Conservation (phyloP, 2,329 filamentous ascomycete species). For the Sclerotinia nivalis region DNA sequence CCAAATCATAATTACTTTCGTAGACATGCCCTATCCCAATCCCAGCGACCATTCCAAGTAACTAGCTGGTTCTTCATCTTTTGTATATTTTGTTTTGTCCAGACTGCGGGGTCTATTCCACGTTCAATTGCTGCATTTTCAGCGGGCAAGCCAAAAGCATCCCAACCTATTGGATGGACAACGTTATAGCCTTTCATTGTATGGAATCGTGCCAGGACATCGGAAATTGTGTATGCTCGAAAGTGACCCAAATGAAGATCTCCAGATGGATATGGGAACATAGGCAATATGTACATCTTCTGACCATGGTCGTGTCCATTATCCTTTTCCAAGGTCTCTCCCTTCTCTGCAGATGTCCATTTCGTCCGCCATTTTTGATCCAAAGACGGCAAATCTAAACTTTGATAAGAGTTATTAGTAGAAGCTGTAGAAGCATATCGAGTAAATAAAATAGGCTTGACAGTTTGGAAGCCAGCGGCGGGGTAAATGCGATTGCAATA, state of each 20-base stretch:
- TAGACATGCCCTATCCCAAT: conserved; percentile 73
- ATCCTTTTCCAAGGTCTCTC: not conserved
- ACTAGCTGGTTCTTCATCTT: conserved; percentile 82
- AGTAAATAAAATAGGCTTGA: not conserved
- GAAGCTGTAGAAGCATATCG: not conserved
- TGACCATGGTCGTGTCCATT: conserved; percentile 18
- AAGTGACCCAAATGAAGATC: conserved; percentile 84
- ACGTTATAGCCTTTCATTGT: conserved; percentile 73
- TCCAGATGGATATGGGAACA: conserved; percentile 93
- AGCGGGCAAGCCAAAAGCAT: conserved; percentile 86
- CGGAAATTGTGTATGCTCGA: conserved; percentile 86
- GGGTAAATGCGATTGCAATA: not conserved
- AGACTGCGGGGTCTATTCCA: conserved; percentile 72
- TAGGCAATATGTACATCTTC: conserved; percentile 73
- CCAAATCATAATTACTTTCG: not conserved
- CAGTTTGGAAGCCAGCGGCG: not conserved
- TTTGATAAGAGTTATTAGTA: not conserved
- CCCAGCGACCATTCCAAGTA: conserved; percentile 78
- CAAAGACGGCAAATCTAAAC: conserved; percentile 31
- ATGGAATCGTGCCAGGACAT: conserved; percentile 77
- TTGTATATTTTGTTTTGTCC: conserved; percentile 79
- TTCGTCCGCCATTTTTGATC: conserved; percentile 38
- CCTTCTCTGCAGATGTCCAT: conserved; percentile 28
- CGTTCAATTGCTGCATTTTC: conserved; percentile 89
- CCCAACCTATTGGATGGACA: conserved; percentile 90